These are phyloP conservation scores for Dendrobium officinale DNA, from an alignment of 106 monocot species.

Conservation along the genomic window DNA sequence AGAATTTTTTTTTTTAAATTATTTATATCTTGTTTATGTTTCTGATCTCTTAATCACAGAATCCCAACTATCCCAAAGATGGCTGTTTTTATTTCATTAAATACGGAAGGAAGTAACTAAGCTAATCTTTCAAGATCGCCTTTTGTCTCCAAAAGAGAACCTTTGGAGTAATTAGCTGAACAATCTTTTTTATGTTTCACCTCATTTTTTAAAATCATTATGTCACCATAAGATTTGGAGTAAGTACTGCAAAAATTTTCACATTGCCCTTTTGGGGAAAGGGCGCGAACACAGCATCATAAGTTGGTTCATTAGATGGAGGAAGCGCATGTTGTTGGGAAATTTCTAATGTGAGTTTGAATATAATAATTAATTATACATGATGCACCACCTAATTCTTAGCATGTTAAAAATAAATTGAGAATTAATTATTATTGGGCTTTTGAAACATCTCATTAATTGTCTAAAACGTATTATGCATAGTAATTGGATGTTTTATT, in stretches of 20 bases:
- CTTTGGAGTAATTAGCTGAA: neutral
- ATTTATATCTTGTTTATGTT: neutral
- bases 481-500: too few species aligned
- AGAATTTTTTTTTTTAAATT: neutral
- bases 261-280: too few species aligned
- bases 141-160: neutral
- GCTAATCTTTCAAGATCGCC: neutral
- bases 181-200: too few species aligned
- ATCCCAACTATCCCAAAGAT: neutral
- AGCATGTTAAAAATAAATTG: neutral
- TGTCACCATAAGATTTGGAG: too few species aligned
- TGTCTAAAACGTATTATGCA: too few species aligned
- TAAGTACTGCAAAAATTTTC: too few species aligned
- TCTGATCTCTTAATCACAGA: neutral
- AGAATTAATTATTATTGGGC: too few species aligned
- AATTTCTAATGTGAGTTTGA: too few species aligned
- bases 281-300: neutral
- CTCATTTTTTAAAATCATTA: too few species aligned
- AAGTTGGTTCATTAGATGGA: neutral
- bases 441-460: too few species aligned
- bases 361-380: neutral
- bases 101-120: neutral
- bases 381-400: neutral
- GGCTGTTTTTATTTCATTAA: neutral
- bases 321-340: neutral